These are phyloP conservation scores for Helichrysum umbraculigerum DNA, from an alignment of 129 eudicot species.

Conservation along the genomic window DNA sequence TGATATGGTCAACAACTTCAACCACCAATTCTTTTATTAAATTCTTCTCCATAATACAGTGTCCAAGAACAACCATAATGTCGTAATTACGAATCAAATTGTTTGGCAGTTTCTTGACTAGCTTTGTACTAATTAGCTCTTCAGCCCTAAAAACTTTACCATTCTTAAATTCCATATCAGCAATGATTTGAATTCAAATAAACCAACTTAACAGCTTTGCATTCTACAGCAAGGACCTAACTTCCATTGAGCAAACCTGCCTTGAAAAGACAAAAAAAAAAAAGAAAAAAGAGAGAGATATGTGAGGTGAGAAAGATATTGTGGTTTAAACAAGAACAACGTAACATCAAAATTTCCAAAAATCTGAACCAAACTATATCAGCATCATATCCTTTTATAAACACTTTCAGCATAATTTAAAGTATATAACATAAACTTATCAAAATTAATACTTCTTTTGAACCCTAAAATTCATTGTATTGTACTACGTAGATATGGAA, in stretches of 20 bases:
- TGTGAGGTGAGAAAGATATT: not conserved
- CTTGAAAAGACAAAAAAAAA: not conserved
- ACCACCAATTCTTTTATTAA: too few species aligned
- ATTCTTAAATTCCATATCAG: conserved; percentile 48
- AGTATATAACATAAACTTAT: too few species aligned
- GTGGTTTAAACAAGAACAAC: not conserved
- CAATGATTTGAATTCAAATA: not conserved
- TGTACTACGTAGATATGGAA: too few species aligned
- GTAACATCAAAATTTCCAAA: not conserved
- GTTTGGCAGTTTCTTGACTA: not conserved
- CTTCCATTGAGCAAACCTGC: conserved; percentile 24
- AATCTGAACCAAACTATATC: too few species aligned
- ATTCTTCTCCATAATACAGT: conserved; percentile 23
- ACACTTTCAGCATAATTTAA: too few species aligned
- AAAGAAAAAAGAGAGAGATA: not conserved
- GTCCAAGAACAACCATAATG: conserved; percentile 34
- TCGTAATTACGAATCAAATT: conserved; percentile 41
- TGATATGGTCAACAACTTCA: too few species aligned
- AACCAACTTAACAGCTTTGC: not conserved
- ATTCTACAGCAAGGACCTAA: not conserved
- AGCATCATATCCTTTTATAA: too few species aligned
- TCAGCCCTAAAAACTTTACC: conserved; percentile 42
- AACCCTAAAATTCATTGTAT: too few species aligned
- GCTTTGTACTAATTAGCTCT: conserved; percentile 42
- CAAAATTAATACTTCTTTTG: too few species aligned